Evolutionary conservation across 192 early-diverging fungal genomes (phyloP), one percentile per base, ranked within the genome.

Genomic region (Rhizophagus prolifer): DNA sequence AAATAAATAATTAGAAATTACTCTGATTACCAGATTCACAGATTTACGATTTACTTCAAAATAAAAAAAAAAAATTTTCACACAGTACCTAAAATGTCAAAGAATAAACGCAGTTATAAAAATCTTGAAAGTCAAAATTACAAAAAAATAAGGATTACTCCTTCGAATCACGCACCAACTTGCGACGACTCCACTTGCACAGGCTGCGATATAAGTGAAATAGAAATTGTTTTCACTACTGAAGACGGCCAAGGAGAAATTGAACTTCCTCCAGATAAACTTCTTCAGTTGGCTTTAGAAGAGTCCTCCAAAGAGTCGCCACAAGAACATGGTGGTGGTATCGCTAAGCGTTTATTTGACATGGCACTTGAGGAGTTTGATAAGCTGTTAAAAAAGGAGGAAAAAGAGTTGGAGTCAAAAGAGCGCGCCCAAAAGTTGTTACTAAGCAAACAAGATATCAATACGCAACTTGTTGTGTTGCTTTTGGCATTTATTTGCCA

Each of bases 201-300:
- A 13, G 88, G 84, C 9, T 90, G 89, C 50, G 89, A 86, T 80
- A 82, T 81, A 41, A 88, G 89, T 8, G 84, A 85, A 31, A 74
- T 90, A 19, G 82, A 85, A 46, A 79, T 90, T 21, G 62, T 82
- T n/a, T 83, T 84, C 62, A 70, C 68, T 46, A 38, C 38, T 4
- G 36, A 38, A 46, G 36, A 38, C 21, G 68, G 68, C 25, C 23
- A 63, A 26, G 61, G 13, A 63, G 28, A 60, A 60, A 60, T 63
- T 28, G 28, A 63, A 28, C 61, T 10, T 10, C 16, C 61, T 5
- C 80, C 87, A 3, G 79, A 75, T 8, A 83, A 87, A 44, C 82
- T 90, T 0, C 82, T 87, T 60, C 82, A 84, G 30, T 84, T 89
- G 72, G 83, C 87, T 21, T 63, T 87, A 9, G 84, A 86, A 10